Evolutionary conservation across 106 monocot species (phyloP).

Genomic region (Xerophyta viscosa): DNA sequence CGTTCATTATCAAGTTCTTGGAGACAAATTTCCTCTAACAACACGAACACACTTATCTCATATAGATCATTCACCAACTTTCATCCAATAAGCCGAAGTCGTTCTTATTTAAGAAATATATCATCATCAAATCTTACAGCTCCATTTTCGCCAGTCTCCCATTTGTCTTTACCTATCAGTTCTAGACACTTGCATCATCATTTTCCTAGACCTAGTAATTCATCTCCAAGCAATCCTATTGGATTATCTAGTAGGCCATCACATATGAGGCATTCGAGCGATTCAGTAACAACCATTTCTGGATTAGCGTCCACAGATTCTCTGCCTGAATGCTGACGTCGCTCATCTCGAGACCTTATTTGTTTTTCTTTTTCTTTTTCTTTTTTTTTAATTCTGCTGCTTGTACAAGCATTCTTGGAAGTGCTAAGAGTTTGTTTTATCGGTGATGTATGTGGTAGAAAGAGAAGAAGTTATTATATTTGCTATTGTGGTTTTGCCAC

Average conservation of each 20-base stretch:
- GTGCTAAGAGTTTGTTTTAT: no score
- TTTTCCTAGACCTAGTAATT: conserved; percentile 29
- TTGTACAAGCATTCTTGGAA: no score
- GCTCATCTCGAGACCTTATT: no score
- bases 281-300: conserved; percentile 23
- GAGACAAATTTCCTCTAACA: not conserved
- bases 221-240: conserved; percentile 42
- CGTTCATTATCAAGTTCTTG: not conserved
- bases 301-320: conserved; percentile 24
- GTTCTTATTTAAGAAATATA: conserved; percentile 23
- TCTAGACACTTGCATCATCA: conserved; percentile 30
- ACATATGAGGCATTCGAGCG: conserved; percentile 15
- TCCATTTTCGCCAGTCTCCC: conserved; percentile 26
- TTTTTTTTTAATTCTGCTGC: no score
- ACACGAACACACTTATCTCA: conserved; percentile 13
- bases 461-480: no score
- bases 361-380: no score
- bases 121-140: conserved; percentile 33
- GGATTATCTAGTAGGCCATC: conserved; percentile 43
- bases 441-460: no score
- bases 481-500: no score
- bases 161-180: conserved; percentile 22
- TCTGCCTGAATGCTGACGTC: conserved; percentile 20
- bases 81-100: conserved; percentile 35
- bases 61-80: conserved; percentile 24